Conservation (phyloP, 164 flowering plant genomes). For the Vitis rotundifolia region DNA sequence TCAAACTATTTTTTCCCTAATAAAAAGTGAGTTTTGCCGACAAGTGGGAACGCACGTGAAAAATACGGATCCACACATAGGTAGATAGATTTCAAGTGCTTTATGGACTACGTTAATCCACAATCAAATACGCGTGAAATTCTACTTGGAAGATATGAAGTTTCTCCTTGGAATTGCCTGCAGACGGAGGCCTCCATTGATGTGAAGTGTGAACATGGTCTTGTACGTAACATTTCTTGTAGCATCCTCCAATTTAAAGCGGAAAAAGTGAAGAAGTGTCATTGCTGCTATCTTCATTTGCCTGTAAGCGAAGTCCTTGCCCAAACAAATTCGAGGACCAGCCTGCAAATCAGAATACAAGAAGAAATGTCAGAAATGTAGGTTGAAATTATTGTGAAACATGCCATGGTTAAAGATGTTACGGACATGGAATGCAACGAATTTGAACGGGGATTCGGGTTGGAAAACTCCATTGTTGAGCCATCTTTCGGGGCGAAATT, state of each 20-base stretch:
- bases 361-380: neutral
- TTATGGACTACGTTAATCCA: too few species aligned
- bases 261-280: slow-evolving; percentile 53
- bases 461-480: slow-evolving; percentile 56
- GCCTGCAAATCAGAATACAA: slow-evolving; percentile 45
- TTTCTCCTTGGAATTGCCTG: slow-evolving; percentile 41
- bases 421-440: slow-evolving; percentile 65
- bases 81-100: too few species aligned
- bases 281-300: slow-evolving; percentile 74
- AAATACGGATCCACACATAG: too few species aligned
- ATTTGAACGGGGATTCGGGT: slow-evolving; percentile 74
- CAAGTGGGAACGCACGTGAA: too few species aligned
- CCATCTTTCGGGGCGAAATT: slow-evolving; percentile 74
- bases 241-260: slow-evolving; percentile 57
- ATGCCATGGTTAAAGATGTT: neutral
- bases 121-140: too few species aligned
- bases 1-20: too few species aligned
- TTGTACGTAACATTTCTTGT: slow-evolving; percentile 40
- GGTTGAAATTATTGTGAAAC: too few species aligned
- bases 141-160: neutral
- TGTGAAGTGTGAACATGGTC: slow-evolving; percentile 74
- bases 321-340: slow-evolving; percentile 72
- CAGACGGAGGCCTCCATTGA: slow-evolving; percentile 57
- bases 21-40: too few species aligned
- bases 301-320: slow-evolving; percentile 75